Base-by-base conservation (phyloP, 192 early-diverging fungal genomes). In the Dissophora globulifera region DNA sequence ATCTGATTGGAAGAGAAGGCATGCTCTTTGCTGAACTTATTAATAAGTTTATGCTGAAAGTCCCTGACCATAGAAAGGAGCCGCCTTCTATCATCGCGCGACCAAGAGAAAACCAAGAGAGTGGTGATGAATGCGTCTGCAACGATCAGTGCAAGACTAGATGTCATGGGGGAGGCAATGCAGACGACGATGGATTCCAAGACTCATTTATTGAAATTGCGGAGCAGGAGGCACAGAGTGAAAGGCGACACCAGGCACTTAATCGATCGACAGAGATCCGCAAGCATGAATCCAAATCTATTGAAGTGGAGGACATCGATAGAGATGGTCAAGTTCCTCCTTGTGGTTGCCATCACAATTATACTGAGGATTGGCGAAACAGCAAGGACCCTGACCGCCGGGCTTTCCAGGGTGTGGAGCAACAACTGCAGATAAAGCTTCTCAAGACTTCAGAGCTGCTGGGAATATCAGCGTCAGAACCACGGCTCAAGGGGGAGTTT, bases 401-500 rank as follows among this genome's bases (percentile, higher is more conserved):
- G 42, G 72, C 72, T 3, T 76, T 76, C 52, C 72, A 76, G 63
- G 63, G 62, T 57, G 63, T 76, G 6, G 72, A 76, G 11, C 62
- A 76, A 22, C 69, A 67, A 20, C 40, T 80, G 29, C 69, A 80
- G 32, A 62, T 65, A 2, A 66, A 74, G 53, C 12, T 80, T 38
- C 48, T 80, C 50, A 74, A 74, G 31, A 78, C 71, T 10, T 42
- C 49, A 15, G 59, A 79, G 13, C 78, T 94, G 19, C 52, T 94
- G 22, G 69, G 65, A 17, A 62, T 91, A 23, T 91, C 93, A 15
- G 79, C 67, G 11, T 85, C 89, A 60, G 93, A 94, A 74, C 93
- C 93, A 0, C 70, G 90, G 27, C 74, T 94, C 26, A 89, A 88
- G 70, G 93, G 89, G 27, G 83, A 85, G 17, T 94, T 91, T 50